phyloP scores from a whole-genome alignment of 2,329 filamentous ascomycete genomes.

The Elsinoe arachidis region DNA sequence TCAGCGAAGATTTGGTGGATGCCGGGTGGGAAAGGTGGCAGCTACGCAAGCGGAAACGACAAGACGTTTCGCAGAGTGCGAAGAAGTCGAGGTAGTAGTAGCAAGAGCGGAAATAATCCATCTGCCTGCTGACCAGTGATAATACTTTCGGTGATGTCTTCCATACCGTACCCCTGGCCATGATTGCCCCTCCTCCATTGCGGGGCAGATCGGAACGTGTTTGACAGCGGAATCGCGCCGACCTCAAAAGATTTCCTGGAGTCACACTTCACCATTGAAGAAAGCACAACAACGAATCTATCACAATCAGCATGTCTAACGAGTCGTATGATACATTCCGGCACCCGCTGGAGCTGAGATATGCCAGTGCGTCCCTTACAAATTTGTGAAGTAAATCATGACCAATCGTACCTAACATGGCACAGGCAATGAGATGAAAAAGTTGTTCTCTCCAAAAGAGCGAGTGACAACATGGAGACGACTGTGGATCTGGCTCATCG shows the following conservation, averaged over 20 bases:
- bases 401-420: neutral
- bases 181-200: slow-evolving; percentile 1
- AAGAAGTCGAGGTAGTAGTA: slow-evolving; percentile 17
- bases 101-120: neutral
- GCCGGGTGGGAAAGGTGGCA: slow-evolving; percentile 94
- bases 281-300: neutral
- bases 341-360: slow-evolving; percentile 19
- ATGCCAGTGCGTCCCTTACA: slow-evolving; percentile 16
- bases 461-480: slow-evolving; percentile 72
- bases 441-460: slow-evolving; percentile 69
- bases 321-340: slow-evolving; percentile 18
- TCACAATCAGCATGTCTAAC: slow-evolving; percentile 13
- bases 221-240: neutral
- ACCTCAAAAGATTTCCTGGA: neutral
- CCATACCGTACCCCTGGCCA: neutral
- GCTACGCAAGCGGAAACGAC: slow-evolving; percentile 35
- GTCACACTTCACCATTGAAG: neutral
- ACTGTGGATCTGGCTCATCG: slow-evolving; percentile 77
- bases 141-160: neutral
- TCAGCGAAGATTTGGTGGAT: slow-evolving; percentile 81
- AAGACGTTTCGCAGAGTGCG: slow-evolving; percentile 13
- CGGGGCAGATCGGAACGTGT: neutral
- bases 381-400: neutral
- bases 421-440: slow-evolving; percentile 56
- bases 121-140: neutral